Evolutionary conservation across 345 rosid genomes (phyloP).

Genomic region (Cardamine chenopodiifolia): DNA sequence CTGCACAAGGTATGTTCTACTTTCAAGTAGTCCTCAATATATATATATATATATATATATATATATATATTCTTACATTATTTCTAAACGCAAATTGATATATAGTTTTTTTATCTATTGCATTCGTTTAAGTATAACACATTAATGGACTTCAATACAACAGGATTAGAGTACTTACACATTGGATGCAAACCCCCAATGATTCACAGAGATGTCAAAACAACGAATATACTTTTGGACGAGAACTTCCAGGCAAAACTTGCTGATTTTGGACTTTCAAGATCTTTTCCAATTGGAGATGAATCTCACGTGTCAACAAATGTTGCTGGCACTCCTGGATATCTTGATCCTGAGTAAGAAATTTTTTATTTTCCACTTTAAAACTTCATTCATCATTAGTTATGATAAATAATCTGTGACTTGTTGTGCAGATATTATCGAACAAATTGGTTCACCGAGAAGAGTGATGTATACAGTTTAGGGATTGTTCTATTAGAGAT

Average conservation of each 20-base stretch:
- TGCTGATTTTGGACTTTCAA: constrained; percentile 51
- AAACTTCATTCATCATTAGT: neutral
- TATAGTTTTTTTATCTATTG: neutral
- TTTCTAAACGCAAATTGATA: neutral
- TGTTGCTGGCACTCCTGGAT: constrained; percentile 41
- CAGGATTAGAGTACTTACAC: constrained; percentile 51
- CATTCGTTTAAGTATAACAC: neutral
- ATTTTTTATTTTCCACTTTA: neutral
- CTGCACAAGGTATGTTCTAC: constrained; percentile 24
- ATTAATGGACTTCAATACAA: too few relatives aligned
- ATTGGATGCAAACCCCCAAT: constrained; percentile 49
- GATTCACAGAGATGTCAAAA: constrained; percentile 51
- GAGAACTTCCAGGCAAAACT: constrained; percentile 45
- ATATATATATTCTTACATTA: neutral
- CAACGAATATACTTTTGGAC: constrained; percentile 46
- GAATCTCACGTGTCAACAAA: constrained; percentile 27
- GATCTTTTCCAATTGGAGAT: constrained; percentile 32
- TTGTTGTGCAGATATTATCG: constrained; percentile 36
- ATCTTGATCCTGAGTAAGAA: constrained; percentile 55
- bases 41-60: too few relatives aligned
- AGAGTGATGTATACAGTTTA: constrained; percentile 53
- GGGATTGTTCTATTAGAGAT: constrained; percentile 43
- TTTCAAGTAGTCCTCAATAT: neutral
- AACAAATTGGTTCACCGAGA: constrained; percentile 38
- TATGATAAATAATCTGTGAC: neutral